These are phyloP conservation scores for Castanospermum australe DNA, from an alignment of 306 rosid genomes.

Conservation along the genomic window DNA sequence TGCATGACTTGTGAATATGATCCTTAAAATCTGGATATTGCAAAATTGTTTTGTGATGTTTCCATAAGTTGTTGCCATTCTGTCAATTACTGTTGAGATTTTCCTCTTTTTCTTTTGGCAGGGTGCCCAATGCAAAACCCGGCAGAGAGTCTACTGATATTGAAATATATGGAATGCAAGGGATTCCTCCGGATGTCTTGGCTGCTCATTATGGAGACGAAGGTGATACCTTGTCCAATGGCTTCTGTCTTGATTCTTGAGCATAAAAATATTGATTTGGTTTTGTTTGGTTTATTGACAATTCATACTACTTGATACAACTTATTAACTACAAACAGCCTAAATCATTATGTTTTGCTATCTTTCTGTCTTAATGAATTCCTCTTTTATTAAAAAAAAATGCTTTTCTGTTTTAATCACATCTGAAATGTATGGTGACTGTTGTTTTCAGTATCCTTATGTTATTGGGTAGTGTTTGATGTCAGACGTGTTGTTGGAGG, in stretches of 20 bases:
- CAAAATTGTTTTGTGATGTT: background rate
- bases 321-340: background rate
- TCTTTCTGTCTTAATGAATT: background rate
- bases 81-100: background rate
- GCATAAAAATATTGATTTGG: background rate
- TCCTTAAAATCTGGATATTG: background rate
- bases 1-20: background rate
- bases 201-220: slow-evolving; percentile 98
- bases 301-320: background rate
- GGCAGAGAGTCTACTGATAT: slow-evolving; percentile 90
- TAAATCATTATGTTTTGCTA: background rate
- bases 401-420: background rate
- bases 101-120: slow-evolving; percentile 4
- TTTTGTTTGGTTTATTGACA: background rate
- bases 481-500: background rate
- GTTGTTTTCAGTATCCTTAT: background rate
- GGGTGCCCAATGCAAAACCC: slow-evolving; percentile 96
- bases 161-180: slow-evolving; percentile 99
- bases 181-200: slow-evolving; percentile 87
- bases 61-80: background rate
- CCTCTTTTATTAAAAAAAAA: background rate
- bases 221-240: slow-evolving; percentile 41
- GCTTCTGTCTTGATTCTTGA: background rate
- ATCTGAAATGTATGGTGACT: background rate
- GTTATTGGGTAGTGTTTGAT: background rate